Evolutionary conservation across 2,329 filamentous ascomycete genomes (phyloP).

Genomic region (Aspergillus caelatus): DNA sequence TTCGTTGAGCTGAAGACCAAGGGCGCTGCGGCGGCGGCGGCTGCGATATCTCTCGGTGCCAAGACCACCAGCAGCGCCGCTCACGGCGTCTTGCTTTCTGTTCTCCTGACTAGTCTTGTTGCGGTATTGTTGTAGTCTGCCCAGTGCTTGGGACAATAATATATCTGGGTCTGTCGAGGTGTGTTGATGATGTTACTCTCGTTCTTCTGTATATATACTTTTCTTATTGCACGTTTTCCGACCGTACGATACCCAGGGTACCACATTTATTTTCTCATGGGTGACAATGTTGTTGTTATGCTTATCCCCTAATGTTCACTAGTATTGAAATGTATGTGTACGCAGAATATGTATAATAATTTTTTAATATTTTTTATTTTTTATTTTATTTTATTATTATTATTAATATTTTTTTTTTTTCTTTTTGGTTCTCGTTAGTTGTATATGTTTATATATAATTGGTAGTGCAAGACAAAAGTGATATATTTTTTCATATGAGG

Average conservation of each 20-base stretch:
- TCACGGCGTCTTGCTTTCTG: not conserved
- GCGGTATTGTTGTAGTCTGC: not conserved
- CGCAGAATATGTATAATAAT: not conserved
- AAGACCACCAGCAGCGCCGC: not conserved
- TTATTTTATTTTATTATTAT: too few relatives aligned
- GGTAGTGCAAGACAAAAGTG: too few relatives aligned
- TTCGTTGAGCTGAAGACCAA: slow-evolving; percentile 8
- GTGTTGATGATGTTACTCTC: not conserved
- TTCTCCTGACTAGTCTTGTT: not conserved
- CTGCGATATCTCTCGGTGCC: not conserved
- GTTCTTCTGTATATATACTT: not conserved
- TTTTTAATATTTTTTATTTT: not conserved
- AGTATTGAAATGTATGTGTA: not conserved
- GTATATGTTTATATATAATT: too few relatives aligned
- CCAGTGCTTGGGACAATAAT: not conserved
- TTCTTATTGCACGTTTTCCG: not conserved
- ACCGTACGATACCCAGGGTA: not conserved
- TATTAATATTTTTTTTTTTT: not conserved
- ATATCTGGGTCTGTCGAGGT: not conserved
- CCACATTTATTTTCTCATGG: not conserved
- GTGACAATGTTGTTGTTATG: not conserved
- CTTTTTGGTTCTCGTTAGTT: too few relatives aligned
- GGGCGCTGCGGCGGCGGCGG: not conserved
- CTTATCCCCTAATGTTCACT: not conserved
- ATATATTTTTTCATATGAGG: not conserved